Base-by-base conservation (phyloP, 192 early-diverging fungal species). In the Bifiguratus adelaidae region DNA sequence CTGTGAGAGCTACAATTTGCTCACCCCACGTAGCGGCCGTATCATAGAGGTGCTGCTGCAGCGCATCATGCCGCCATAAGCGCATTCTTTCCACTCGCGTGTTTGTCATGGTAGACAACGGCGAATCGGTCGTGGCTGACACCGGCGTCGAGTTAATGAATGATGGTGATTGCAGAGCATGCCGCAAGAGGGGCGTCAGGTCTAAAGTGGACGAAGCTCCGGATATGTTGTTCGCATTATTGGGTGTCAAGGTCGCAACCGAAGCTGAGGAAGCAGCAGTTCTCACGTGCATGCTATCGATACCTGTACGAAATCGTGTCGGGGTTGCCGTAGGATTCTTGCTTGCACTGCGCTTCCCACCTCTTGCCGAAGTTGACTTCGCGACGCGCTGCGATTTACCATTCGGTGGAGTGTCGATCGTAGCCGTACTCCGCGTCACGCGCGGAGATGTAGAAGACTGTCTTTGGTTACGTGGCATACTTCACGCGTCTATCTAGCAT, bases 1-100 rank as follows among this genome's bases (percentile, higher is more conserved):
- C 70, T 32, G 79, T 74, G 16, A 80, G 56, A 15, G 56, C 61
- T 37, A 80, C 40, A 19, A 84, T 52, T 30, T 84, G 81, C 46
- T 84, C 80, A 3, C 80, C 81, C 74, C 77, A 82, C 48, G 67
- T 84, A 7, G 61, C 73, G 7, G 79, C 80, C 12, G 77, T 67
- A n/a, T 48, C 56, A 37, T 56, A 68, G 30, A 79, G 42, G 30
- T 76, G 59, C 15, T 65, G 59, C 30, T 67, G 56, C 21, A 71
- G 49, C 6, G 80, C 77, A 48, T 77, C 74, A 7, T 64, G 53
- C 4, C 80, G 55, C 56, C 74, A 67, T 15, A 51, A 34, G 1
- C 80, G 56, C 47, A 82, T 44, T 32, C 70, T 52, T 22, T 71
- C 71, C 18, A 65, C 64, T 30, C 53, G 40, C 37, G 37, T 15